Evolutionary conservation across 495 filamentous ascomycete genomes (phyloP), one percentile per base, ranked within the genome.

Genomic region (Niebla homalea): DNA sequence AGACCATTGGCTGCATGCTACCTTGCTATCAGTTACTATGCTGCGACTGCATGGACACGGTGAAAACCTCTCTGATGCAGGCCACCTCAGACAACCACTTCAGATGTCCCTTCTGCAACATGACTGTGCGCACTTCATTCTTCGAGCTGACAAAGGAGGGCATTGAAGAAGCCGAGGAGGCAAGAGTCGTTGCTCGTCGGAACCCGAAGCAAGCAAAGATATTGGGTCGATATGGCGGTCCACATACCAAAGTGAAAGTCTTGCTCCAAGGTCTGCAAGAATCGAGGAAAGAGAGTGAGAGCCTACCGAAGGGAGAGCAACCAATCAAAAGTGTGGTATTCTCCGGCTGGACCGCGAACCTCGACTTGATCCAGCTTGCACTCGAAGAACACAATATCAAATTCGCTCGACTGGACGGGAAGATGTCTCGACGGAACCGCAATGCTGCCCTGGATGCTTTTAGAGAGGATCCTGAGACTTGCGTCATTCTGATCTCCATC

Each of bases 271-370:
- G 81, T 22, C 71, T 98, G 3, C 64, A 79, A 6, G 63, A 66
- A 49, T 72, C 77, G 39, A 70, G 77, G 45, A 69, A 69, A 36
- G 74, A 82, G 55, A 88, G 80, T 61, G 62, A 73, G 44, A 61
- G 64, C 4, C 65, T 77, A 15, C 75, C 74, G 2, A 68, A 75
- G 12, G 66, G 70, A 35, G 75, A 85, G 49, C 73, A 70, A 0
- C 87, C 89, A 0, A 80, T 86, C 64, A 94, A 93, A 61, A 85
- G 83, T 39, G 90, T 98, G 14, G 78, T 98, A 18, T 96, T 97
- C 62, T 94, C 89, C 1, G 79, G 77, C 25, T 98, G 92, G 90
- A 96, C 90, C 0, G 80, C 84, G 2, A 88, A 96, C 62, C 78
- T 98, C 29, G 90, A 98, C 60, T 76, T 98, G 14, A 93, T 98